Base-by-base conservation (phyloP, 169 alveolate genomes). In the Eimeria falciformis region DNA sequence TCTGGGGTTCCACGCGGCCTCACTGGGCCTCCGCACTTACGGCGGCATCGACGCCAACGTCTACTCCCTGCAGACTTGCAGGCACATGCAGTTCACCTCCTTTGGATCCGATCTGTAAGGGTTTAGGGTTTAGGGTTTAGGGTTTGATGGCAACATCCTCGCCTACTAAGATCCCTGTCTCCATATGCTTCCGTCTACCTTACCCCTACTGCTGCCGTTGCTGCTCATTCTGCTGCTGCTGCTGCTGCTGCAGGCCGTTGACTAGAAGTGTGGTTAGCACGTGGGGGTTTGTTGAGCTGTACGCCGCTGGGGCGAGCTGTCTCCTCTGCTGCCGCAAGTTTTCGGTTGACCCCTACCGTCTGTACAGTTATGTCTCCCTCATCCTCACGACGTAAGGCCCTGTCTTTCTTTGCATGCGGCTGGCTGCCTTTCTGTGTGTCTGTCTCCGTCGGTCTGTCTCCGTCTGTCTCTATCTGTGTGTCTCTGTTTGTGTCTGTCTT, bases 21-120 rank as follows among this genome's bases (percentile, higher is more conserved):
- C 79, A 25, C 21, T 68, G 79, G 79, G 79, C 50, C 79, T 68
- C 5, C 79, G 79, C n/a, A 68, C 79, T 5, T 68, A 68, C 47
- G 79, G 79, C 40, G 79, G 79, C 43, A 25, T 68, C 11, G 79
- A 68, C 50, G 18, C 27, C 17, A 68, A 46, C 29, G 37, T 68
- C 45, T 68, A 25, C 79, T 68, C 79, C 18, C 79, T 68, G 18
- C 79, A 68, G 45, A 68, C 79, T 5, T 68, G 79, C 47, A 68
- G 43, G 18, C 79, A 68, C 47, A 40, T 68, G n/a, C 9, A 25
- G 50, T 68, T 68, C 79, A 5, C 23, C 40, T 25, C 79, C 29
- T 68, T 68, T 25, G 79, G 79, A 9, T 68, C 79, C 21, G 23
- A 68, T 46, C 18, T 68, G 79, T 68, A 9, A n/a, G 79, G 27